Base-by-base conservation (phyloP, 129 eudicot genomes). In the Ambrosia trifida region DNA sequence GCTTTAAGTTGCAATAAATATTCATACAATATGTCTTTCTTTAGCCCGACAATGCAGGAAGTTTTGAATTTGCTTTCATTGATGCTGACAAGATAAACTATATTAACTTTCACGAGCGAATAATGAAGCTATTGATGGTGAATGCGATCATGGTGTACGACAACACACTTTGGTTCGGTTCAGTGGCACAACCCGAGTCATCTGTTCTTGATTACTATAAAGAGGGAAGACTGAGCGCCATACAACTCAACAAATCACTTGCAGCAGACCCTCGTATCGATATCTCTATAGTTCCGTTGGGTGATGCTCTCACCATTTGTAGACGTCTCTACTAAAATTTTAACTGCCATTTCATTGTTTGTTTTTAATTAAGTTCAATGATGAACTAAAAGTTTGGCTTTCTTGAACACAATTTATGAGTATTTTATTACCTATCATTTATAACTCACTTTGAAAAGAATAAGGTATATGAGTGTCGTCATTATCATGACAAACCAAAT, bases 81-180 rank as follows among this genome's bases (percentile, higher is more conserved):
- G 96, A 88, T 33, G 91, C 91, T 5, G 91, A 89, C 78, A 86
- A 89, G 69, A 18, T 2, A 0, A 85, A 79, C 59, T 81, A 85
- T 51, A 14, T 45, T 56, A 83, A 83, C 10, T 89, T 83, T 35
- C 91, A 88, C 10, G 91, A 88, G 70, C 65, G 72, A 74, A 31
- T 88, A 40, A 14, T 83, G 76, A 77, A 83, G 36, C 75, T 89
- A 32, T 11, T 88, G 72, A 88, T 81, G 75, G 78, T 80, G 4
- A 89, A 87, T 4, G 91, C 87, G 17, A 45, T 85, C 8, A 74
- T 85, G 20, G 86, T 50, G 12, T 88, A 88, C 14, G 96, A 88
- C 57, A 88, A 88, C 81, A 80, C 90, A 0, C 88, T 88, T 0
- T 82, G 88, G 88, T 31, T 56, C 0, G 95, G 90, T 11, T 11